Base-by-base conservation (phyloP, 106 monocot species). In the Iris macrosiphon region DNA sequence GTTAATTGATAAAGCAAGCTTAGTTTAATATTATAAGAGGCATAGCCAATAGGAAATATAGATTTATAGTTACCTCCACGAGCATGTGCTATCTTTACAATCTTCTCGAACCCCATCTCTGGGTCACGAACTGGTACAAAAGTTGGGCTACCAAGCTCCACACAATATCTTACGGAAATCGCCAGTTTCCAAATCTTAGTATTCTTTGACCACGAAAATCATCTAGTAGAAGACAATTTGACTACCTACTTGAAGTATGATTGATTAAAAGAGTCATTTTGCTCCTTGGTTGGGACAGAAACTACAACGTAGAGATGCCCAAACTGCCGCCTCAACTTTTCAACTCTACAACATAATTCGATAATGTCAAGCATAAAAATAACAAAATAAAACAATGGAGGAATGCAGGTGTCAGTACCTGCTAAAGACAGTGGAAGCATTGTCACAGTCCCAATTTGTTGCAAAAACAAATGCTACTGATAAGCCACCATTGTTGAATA, bases 391-490 rank as follows among this genome's bases (percentile, higher is more conserved):
- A 40, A 2, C 26, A 54, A 61, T 17, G 12, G 6, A 61, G 0
- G 23, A 34, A 18, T 10, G 32, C 21, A 19, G 19, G 3, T 17
- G 30, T 33, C 39, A 27, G 39, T 58, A 90, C 96, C 90, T 87
- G 49, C 59, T 70, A 55, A 98, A 90, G 46, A 87, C 61, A 20
- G 29, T 15, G 26, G 76, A 21, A 37, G 63, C 53, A 55, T 67
- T 72, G 25, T 72, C 60, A 40, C 53, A 52, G 16, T 87, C 60
- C 96, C 96, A 98, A 39, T 28, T 72, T 31, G 83, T 83, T 8
- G 80, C 75, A 62, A 98, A 98, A 54, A 86, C 30, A 41, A 98
- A 98, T 13, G 96, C 96, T 0, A 98, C 87, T 1, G 96, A 90
- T 44, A 77, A 3, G 21, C 90, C 96, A 0, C 90, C 96, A 54